phyloP scores from a whole-genome alignment of 2,329 filamentous ascomycete species.

The Tolypocladium album region DNA sequence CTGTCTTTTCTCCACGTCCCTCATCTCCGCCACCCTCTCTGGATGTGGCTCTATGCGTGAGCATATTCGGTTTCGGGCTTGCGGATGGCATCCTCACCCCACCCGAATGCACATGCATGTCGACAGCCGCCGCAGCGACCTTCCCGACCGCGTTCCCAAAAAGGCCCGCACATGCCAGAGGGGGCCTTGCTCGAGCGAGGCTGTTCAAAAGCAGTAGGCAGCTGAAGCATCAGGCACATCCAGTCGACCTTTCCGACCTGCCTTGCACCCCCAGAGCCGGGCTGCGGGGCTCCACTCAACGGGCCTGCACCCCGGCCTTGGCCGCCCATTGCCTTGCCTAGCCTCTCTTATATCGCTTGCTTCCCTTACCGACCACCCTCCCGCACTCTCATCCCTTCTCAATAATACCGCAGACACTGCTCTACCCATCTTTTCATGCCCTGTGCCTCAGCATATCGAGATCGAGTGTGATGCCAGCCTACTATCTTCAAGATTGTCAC shows the following conservation, averaged over 20 bases:
- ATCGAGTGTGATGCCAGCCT: slow-evolving; percentile 61
- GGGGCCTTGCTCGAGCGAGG: not conserved
- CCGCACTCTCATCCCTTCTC: not conserved
- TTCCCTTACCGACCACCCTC: not conserved
- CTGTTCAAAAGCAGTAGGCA: not conserved
- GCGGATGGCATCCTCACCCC: not conserved
- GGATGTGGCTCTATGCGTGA: not conserved
- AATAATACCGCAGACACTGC: not conserved
- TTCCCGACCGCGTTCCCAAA: not conserved
- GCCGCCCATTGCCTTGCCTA: not conserved
- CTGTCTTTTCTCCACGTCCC: not conserved
- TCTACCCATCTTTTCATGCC: not conserved
- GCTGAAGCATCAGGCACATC: not conserved
- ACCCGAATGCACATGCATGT: not conserved
- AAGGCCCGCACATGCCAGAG: not conserved
- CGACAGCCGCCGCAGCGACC: not conserved
- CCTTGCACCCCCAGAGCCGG: not conserved
- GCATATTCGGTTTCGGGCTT: not conserved
- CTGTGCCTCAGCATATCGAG: slow-evolving; percentile 12
- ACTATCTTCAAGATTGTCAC: slow-evolving; percentile 78
- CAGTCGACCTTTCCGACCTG: not conserved
- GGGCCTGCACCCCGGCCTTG: not conserved
- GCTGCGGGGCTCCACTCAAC: not conserved
- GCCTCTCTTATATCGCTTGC: not conserved
- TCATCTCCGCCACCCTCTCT: not conserved